Percentiles rank a stretch among this genome's conserved stretches.
phyloP scores from a whole-genome alignment of 2,329 filamentous ascomycete species.

The Penicillium psychrosexuale region DNA sequence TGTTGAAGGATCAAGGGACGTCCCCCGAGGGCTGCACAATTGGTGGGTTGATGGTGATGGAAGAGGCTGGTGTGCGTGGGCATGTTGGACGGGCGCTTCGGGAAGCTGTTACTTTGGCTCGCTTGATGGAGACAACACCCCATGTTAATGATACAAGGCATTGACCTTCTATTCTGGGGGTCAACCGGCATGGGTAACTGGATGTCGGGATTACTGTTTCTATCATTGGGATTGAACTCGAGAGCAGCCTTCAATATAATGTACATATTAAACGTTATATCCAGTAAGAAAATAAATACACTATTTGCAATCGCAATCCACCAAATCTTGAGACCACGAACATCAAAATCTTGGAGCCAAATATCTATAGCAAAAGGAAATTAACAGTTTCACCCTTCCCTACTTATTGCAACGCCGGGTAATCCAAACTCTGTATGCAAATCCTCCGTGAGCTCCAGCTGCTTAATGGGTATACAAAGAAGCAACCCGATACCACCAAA shows the following conservation, averaged over 20 bases:
- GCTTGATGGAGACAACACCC: constrained; percentile 45
- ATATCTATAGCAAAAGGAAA: not conserved
- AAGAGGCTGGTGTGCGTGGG: constrained; percentile 56
- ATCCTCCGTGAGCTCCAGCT: constrained; percentile 15
- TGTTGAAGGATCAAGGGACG: constrained; percentile 59
- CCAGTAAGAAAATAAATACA: not conserved
- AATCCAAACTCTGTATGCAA: constrained; percentile 2
- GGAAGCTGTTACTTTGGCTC: constrained; percentile 59
- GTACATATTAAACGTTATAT: not conserved
- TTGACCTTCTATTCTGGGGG: not conserved
- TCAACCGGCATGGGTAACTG: not conserved
- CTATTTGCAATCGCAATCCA: not conserved
- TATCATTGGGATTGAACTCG: not conserved
- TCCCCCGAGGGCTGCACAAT: constrained; percentile 64
- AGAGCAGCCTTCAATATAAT: not conserved
- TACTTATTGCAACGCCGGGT: constrained; percentile 47
- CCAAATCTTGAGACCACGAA: not conserved
- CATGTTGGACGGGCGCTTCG: constrained; percentile 55
- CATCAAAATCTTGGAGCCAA: not conserved
- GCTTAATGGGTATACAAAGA: constrained; percentile 34
- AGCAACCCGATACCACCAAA: constrained; percentile 34
- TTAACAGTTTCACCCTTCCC: not conserved
- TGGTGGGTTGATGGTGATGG: constrained; percentile 58
- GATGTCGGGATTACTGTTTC: not conserved
- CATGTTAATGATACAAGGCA: constrained; percentile 27